A percentile compares a stretch with the other conserved stretches of the same genome.
These are phyloP conservation scores for Pulveroboletus sp. DNA, from an alignment of 768 basidiomycete species.

Conservation along the genomic window DNA sequence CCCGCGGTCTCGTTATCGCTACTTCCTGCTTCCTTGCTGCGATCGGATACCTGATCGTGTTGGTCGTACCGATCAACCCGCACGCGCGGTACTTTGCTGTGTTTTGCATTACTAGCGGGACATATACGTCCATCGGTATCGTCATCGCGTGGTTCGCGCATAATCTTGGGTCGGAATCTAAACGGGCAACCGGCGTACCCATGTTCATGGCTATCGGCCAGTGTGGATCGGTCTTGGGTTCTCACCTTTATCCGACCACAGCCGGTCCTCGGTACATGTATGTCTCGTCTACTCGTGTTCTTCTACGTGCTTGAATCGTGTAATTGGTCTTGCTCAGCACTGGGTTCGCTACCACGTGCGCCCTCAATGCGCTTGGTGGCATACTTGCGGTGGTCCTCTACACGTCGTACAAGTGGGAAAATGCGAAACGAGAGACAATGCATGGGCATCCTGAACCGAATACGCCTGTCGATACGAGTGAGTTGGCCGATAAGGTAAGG, in stretches of 20 bases:
- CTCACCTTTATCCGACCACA: slow-evolving; percentile 61
- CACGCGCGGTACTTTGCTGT: slow-evolving; percentile 74
- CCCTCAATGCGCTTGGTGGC: slow-evolving; percentile 13
- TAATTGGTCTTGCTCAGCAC: slow-evolving; percentile 23
- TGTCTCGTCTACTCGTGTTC: slow-evolving; percentile 15
- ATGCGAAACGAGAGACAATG: slow-evolving; percentile 45
- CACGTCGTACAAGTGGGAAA: slow-evolving; percentile 60
- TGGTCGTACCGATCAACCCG: slow-evolving; percentile 47
- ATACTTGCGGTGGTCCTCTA: slow-evolving; percentile 41
- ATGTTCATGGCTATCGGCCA: slow-evolving; percentile 81
- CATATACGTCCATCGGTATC: slow-evolving; percentile 70
- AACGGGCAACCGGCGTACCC: slow-evolving; percentile 70
- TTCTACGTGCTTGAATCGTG: neutral
- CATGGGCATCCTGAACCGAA: slow-evolving; percentile 47
- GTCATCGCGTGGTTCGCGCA: slow-evolving; percentile 78
- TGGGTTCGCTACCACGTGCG: slow-evolving; percentile 54
- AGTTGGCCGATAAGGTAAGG: slow-evolving; percentile 62
- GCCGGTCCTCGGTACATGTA: slow-evolving; percentile 66
- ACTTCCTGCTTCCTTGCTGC: slow-evolving; percentile 28
- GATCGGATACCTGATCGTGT: slow-evolving; percentile 56
- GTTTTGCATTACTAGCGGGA: slow-evolving; percentile 73
- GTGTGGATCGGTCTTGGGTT: slow-evolving; percentile 71
- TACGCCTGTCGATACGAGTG: slow-evolving; percentile 52
- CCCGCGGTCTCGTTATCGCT: slow-evolving; percentile 42
- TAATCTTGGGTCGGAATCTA: slow-evolving; percentile 74